Base-by-base conservation (phyloP, 306 rosid genomes). In the Quercus alba region DNA sequence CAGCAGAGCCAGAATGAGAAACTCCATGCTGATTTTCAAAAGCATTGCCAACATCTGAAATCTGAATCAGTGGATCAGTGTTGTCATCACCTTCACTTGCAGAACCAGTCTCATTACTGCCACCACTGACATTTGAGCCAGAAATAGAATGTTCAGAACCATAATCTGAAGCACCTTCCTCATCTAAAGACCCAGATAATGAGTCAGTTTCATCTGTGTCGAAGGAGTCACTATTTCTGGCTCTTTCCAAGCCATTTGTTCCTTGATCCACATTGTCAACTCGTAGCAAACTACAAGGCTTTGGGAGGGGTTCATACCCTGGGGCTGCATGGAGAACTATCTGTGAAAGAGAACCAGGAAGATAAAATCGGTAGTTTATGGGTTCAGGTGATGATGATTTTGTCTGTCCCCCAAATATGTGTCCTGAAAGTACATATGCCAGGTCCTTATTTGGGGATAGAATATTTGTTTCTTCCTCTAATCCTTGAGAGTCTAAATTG, bases 301-400 rank as follows among this genome's bases (percentile, higher is more conserved):
- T 96, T 78, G 99, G 99, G 75, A 93, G 99, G 68, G 99, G 94
- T 72, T 96, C 99, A 82, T 93, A 96, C 26, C 99, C 98, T 4
- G 98, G 99, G 82, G 99, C 99, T 77, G 99, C 98, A 90, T 93
- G 99, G 76, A 90, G 86, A 61, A 96, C 99, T 77, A 96, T 89
- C 80, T 91, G 99, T 23, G 98, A 96, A 76, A 93, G 92, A 83
- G 99, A 96, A 75, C 97, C 99, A 0, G 99, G 99, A 81, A 96
- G 99, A 86, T 96, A 96, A 84, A 91, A 85, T 59, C 97, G 87
- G 78, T 82, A 78, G 83, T 87, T 86, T 74, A 78, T 82, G 59
- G 97, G 84, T 80, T 87, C 94, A 75, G 86, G 85, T 56, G 86
- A 79, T 46, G 74, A 73, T 71, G 90, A 59, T 80, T 85, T 88